phyloP scores from a whole-genome alignment of 345 rosid genomes.

The Geranium rotundifolium region DNA sequence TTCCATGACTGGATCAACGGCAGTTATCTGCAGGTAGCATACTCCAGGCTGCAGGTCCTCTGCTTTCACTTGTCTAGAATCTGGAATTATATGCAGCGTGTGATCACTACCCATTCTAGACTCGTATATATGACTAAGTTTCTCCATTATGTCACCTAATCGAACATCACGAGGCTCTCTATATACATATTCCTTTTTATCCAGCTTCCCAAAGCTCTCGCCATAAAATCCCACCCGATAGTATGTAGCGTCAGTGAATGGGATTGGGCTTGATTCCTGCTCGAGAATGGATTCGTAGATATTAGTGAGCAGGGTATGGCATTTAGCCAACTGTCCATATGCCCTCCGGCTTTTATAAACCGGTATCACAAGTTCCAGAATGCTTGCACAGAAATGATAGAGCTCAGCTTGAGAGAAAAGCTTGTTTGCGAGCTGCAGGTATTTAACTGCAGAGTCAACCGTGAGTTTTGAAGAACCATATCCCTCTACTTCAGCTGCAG shows the following conservation, averaged over 20 bases:
- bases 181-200: conserved; percentile 75
- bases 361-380: conserved; percentile 92
- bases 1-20: conserved; percentile 97
- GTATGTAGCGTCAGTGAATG: conserved; percentile 93
- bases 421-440: conserved; percentile 87
- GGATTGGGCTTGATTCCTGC: conserved; percentile 94
- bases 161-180: conserved; percentile 97
- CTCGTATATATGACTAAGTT: conserved; percentile 91
- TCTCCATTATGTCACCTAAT: conserved; percentile 98
- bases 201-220: conserved; percentile 80
- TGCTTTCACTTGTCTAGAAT: conserved; percentile 93
- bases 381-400: conserved; percentile 92
- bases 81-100: conserved; percentile 79
- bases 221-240: conserved; percentile 98
- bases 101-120: conserved; percentile 86
- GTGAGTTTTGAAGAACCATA: conserved; percentile 99
- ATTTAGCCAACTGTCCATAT: conserved; percentile 92
- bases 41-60: conserved; percentile 92
- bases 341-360: conserved; percentile 94
- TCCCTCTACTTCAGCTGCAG: conserved; percentile 99
- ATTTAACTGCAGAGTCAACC: conserved; percentile 97
- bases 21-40: conserved; percentile 94
- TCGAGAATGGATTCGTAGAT: conserved; percentile 88
- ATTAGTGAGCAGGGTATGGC: conserved; percentile 77
- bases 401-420: conserved; percentile 98